These are phyloP conservation scores for Lepidium africanum DNA, from an alignment of 345 rosid genomes.

Conservation along the genomic window DNA sequence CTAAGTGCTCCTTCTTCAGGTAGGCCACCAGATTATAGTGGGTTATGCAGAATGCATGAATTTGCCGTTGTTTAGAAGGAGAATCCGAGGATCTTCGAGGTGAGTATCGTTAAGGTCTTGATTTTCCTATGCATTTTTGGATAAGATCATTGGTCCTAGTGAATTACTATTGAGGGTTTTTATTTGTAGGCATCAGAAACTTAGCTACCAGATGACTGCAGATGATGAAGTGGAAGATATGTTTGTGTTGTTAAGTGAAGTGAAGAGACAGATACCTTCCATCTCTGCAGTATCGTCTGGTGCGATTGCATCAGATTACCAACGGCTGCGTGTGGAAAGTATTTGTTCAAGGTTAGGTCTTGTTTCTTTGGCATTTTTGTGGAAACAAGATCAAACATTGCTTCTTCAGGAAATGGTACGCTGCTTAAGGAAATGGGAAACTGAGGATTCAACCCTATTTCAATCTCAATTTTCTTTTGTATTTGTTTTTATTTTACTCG, in stretches of 20 bases:
- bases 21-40: conserved; percentile 87
- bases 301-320: conserved; percentile 97
- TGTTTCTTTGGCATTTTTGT: conserved; percentile 91
- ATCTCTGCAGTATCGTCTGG: conserved; percentile 83
- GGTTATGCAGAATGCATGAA: conserved; percentile 90
- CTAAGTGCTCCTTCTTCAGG: conserved; percentile 34
- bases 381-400: conserved; percentile 95
- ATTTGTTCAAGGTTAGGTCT: conserved; percentile 98
- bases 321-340: conserved; percentile 88
- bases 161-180: not conserved
- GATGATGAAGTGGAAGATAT: conserved; percentile 97
- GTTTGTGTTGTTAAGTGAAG: conserved; percentile 72
- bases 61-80: conserved; percentile 71
- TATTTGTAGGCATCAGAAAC: conserved; percentile 56
- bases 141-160: not conserved
- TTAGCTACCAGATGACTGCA: conserved; percentile 55
- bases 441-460: conserved; percentile 4
- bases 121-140: not conserved
- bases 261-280: conserved; percentile 77
- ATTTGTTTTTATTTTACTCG: not conserved
- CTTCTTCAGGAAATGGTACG: conserved; percentile 96
- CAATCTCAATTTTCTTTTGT: not conserved
- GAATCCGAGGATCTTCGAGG: conserved; percentile 83
- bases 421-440: conserved; percentile 9
- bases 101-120: conserved; percentile 30